Conservation (phyloP, 1,284 basidiomycete species). For the Ceratobasidium theobromae region DNA sequence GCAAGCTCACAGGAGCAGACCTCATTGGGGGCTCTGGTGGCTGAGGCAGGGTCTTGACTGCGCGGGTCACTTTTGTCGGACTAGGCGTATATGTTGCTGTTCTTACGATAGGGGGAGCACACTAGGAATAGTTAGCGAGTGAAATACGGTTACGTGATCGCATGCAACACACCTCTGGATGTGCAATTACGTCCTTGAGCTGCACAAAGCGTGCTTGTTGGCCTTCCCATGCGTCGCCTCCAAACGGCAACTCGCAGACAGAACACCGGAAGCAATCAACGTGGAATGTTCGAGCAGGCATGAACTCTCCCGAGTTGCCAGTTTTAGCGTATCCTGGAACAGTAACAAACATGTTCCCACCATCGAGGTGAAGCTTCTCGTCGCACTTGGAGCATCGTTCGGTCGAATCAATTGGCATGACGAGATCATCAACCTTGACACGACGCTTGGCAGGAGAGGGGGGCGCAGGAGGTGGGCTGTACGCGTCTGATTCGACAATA, state of each 20-base stretch:
- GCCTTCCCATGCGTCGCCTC: constrained; percentile 27
- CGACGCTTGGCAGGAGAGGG: constrained; percentile 15
- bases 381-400: constrained; percentile 11
- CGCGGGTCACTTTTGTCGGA: constrained; percentile 13
- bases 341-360: constrained; percentile 29
- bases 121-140: constrained; percentile 1
- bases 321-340: constrained; percentile 29
- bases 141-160: constrained; percentile 15
- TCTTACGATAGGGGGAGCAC: constrained; percentile 29
- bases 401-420: constrained; percentile 30
- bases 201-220: constrained; percentile 29
- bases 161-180: constrained; percentile 26
- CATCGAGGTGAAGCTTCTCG: constrained; percentile 28
- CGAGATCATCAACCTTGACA: constrained; percentile 20
- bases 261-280: constrained; percentile 29
- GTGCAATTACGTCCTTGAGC: constrained; percentile 27
- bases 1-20: constrained; percentile 9
- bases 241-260: constrained; percentile 28
- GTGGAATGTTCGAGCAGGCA: constrained; percentile 21
- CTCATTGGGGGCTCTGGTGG: constrained; percentile 5
- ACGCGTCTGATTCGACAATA: constrained; percentile 2
- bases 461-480: constrained; percentile 14
- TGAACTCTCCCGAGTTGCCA: constrained; percentile 26
- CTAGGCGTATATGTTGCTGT: constrained; percentile 26
- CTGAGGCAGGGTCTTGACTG: constrained; percentile 7